These are phyloP conservation scores for Centella asiatica DNA, from an alignment of 129 eudicot genomes.

Conservation along the genomic window DNA sequence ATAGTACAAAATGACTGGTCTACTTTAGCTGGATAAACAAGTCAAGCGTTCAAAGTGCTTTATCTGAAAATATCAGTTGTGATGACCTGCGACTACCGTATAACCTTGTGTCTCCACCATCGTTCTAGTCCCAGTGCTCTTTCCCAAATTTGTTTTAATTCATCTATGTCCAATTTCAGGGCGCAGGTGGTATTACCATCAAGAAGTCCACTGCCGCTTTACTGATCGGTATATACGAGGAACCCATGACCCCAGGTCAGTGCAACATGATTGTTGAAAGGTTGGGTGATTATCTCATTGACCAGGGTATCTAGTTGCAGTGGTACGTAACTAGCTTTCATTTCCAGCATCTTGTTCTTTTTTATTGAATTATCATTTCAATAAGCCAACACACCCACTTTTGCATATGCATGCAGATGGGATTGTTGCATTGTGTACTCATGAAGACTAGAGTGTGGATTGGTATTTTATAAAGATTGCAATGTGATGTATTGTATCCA, in stretches of 20 bases:
- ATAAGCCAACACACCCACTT: not conserved
- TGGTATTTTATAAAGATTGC: conserved; percentile 1
- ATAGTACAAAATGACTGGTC: not conserved
- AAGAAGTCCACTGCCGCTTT: conserved; percentile 27
- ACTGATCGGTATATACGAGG: conserved; percentile 24
- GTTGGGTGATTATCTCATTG: conserved; percentile 27
- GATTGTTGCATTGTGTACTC: not conserved
- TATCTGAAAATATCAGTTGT: too few relatives aligned
- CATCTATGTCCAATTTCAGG: conserved; percentile 10
- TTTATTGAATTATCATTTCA: not conserved
- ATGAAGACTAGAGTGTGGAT: conserved; percentile 4
- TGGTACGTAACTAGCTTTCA: not conserved
- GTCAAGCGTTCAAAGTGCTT: too few relatives aligned
- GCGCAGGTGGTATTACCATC: conserved; percentile 21
- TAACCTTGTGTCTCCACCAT: not conserved
- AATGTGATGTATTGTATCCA: not conserved
- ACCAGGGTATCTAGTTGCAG: conserved; percentile 19
- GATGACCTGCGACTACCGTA: too few relatives aligned
- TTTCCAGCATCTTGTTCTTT: not conserved
- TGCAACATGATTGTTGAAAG: conserved; percentile 31
- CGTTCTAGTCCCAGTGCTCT: not conserved
- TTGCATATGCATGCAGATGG: not conserved
- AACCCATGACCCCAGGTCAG: conserved; percentile 30
- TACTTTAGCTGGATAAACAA: too few relatives aligned
- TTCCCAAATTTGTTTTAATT: not conserved